phyloP scores from a whole-genome alignment of 2,329 filamentous ascomycete species.

The Aspergillus sp. region DNA sequence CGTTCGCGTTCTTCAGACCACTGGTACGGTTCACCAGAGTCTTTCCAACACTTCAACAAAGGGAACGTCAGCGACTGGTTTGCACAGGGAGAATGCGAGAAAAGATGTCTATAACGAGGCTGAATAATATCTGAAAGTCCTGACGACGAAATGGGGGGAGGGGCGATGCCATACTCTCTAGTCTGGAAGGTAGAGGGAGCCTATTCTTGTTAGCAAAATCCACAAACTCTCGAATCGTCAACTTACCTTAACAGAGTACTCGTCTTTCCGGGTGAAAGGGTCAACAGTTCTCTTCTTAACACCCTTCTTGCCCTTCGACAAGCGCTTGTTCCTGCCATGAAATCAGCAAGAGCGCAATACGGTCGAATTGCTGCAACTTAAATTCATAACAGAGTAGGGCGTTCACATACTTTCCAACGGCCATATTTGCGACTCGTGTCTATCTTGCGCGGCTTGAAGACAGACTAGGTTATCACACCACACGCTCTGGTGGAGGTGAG shows the following conservation, averaged over 20 bases:
- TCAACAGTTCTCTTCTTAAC: slow-evolving; percentile 99
- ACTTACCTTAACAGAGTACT: slow-evolving; percentile 92
- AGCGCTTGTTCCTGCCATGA: slow-evolving; percentile 87
- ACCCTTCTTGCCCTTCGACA: slow-evolving; percentile 99
- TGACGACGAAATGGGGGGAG: neutral
- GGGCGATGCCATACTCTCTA: slow-evolving; percentile 74
- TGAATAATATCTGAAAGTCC: slow-evolving; percentile 15
- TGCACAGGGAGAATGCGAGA: neutral
- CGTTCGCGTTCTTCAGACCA: slow-evolving; percentile 99
- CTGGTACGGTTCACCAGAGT: slow-evolving; percentile 99
- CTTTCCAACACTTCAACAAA: slow-evolving; percentile 82
- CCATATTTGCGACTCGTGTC: slow-evolving; percentile 68
- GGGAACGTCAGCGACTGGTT: slow-evolving; percentile 17
- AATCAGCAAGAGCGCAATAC: slow-evolving; percentile 16
- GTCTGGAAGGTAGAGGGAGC: slow-evolving; percentile 93
- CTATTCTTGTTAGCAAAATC: slow-evolving; percentile 47
- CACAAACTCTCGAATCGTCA: neutral
- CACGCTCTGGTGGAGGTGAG: slow-evolving; percentile 39
- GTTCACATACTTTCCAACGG: slow-evolving; percentile 72
- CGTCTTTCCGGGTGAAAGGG: slow-evolving; percentile 98
- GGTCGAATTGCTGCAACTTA: neutral
- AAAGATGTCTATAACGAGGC: slow-evolving; percentile 5
- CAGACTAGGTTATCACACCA: slow-evolving; percentile 46
- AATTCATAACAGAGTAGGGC: slow-evolving; percentile 7
- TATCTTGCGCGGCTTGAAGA: slow-evolving; percentile 45